Conservation (phyloP, 1,139 yeast species). For the Suhomyces panamericanus region DNA sequence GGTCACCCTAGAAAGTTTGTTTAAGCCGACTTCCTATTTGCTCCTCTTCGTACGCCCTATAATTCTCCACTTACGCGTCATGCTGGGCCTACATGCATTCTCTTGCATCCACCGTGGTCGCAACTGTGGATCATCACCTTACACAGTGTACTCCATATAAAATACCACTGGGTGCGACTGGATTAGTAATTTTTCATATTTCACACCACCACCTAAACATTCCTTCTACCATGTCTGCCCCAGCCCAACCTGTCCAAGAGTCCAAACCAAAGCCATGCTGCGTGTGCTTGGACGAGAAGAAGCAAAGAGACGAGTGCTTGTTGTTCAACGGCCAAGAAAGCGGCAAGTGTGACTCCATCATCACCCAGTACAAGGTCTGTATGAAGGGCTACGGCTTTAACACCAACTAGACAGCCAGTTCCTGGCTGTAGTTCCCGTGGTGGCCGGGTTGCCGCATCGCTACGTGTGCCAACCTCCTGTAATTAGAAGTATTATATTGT, state of each 20-base stretch:
- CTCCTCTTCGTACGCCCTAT: too few relatives aligned
- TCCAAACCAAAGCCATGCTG: slow-evolving; percentile 92
- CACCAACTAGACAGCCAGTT: slow-evolving; percentile 16
- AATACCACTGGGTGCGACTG: not conserved
- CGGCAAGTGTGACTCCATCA: slow-evolving; percentile 75
- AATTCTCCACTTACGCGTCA: too few relatives aligned
- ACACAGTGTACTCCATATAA: not conserved
- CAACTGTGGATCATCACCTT: too few relatives aligned
- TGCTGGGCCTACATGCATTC: too few relatives aligned
- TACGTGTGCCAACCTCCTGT: not conserved
- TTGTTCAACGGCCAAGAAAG: slow-evolving; percentile 80
- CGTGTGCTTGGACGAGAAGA: slow-evolving; percentile 86
- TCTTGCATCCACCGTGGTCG: too few relatives aligned
- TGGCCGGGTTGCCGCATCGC: not conserved
- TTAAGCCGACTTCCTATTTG: too few relatives aligned
- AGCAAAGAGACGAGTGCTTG: slow-evolving; percentile 82
- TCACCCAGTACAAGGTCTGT: slow-evolving; percentile 73
- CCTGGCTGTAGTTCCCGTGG: not conserved
- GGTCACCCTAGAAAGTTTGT: too few relatives aligned
- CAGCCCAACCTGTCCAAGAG: slow-evolving; percentile 5
- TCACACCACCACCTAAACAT: not conserved
- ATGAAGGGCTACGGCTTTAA: slow-evolving; percentile 91
- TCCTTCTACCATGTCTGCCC: slow-evolving; percentile 4
- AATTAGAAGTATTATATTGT: slow-evolving; percentile 1
- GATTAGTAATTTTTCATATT: slow-evolving; percentile 11